phyloP scores from a whole-genome alignment of 2,329 filamentous ascomycete species.

The Paraconiothyrium brasiliense region DNA sequence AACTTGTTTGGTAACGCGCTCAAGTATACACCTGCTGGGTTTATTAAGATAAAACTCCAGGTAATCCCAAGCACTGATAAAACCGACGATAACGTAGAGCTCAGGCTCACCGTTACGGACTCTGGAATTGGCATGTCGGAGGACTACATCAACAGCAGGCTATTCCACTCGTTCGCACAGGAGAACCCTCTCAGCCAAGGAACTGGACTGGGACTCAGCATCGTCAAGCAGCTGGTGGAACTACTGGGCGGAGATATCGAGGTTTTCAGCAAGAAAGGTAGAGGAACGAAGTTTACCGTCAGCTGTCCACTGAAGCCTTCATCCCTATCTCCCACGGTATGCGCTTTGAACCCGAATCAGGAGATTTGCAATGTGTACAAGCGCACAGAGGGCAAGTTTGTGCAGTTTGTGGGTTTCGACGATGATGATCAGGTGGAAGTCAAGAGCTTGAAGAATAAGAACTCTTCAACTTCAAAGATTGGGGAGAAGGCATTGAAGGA shows the following conservation, averaged over 20 bases:
- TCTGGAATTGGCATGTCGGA: conserved; percentile 54
- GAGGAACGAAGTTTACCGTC: conserved; percentile 50
- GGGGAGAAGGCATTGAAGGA: conserved; percentile 43
- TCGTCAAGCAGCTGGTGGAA: conserved; percentile 51
- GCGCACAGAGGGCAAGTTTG: conserved; percentile 41
- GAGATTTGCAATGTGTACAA: conserved; percentile 36
- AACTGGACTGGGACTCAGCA: conserved; percentile 51
- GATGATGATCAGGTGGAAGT: conserved; percentile 41
- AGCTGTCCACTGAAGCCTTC: conserved; percentile 45
- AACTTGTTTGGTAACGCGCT: conserved; percentile 53
- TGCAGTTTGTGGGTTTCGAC: conserved; percentile 47
- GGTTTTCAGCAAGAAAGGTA: conserved; percentile 45
- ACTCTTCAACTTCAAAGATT: conserved; percentile 38
- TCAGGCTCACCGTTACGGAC: conserved; percentile 47
- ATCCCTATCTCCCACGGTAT: conserved; percentile 40
- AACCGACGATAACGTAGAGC: conserved; percentile 38
- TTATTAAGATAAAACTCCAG: conserved; percentile 49
- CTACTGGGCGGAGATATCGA: conserved; percentile 49
- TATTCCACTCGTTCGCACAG: conserved; percentile 52
- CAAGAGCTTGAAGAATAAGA: conserved; percentile 44
- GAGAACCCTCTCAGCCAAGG: conserved; percentile 51
- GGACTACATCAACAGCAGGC: conserved; percentile 48
- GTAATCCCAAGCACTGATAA: conserved; percentile 30
- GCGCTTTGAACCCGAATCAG: conserved; percentile 30
- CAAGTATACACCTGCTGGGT: conserved; percentile 51